Evolutionary conservation across 495 filamentous ascomycete genomes (phyloP), one percentile per base, ranked within the genome.

Genomic region (Podospora fimiseda): DNA sequence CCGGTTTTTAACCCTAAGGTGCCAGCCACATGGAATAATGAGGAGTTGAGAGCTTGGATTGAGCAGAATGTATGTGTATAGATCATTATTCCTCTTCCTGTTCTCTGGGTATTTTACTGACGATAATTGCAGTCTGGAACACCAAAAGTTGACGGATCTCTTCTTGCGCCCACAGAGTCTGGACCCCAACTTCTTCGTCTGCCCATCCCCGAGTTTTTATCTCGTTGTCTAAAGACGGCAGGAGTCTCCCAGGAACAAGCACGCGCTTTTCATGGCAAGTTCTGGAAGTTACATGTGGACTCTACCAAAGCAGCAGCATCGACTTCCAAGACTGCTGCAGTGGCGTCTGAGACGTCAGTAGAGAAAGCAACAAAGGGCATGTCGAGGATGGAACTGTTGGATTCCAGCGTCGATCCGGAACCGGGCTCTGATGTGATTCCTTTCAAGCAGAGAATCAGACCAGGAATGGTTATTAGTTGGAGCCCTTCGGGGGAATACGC

Each of bases 281-380:
- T 71, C 13, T 68, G 65, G 65, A 48, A 54, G 19, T 23, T 65
- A 24, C 68, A 70, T 38, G 53, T 67, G 13, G 66, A 71, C 43
- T 67, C 68, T 4, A 41, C 6, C 11, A 41, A 59, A 60, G 40
- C 43, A 48, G 27, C 27, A 9, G 9, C 14, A 5, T 5, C 22
- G 40, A 13, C n/a, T 1, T 11, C 38, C 41, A 22, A 5, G 30
- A 44, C 40, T 24, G 22, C 30, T 8, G 14, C 20, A 9, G 41
- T 27, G 11, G 23, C 9, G 19, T 15, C 11, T 43, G 23, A 36
- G 14, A 14, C 20, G 33, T 11, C n/a, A 23, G 9, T 13, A n/a
- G 2, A n/a, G 24, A 30, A 16, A 18, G 16, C 16, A 18, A 22
- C 21, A 23, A 7, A 1, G 16, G 13, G 4, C 7, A 36, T 15